Percentiles rank a stretch among this genome's conserved stretches.
Evolutionary conservation across 257 asterid species (phyloP).

Genomic region (Fraxinus pennsylvanica): DNA sequence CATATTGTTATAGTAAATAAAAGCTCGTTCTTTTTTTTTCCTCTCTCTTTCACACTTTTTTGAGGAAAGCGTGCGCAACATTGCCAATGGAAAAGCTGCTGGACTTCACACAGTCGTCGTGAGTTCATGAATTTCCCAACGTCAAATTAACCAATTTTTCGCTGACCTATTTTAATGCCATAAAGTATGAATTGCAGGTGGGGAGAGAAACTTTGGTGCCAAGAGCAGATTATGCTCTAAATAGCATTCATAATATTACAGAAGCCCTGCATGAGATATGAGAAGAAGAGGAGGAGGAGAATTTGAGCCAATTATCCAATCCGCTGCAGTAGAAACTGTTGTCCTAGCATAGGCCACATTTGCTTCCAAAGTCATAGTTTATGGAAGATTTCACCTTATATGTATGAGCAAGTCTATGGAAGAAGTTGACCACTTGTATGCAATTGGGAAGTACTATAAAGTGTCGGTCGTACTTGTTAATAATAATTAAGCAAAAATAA

Average conservation of each 20-base stretch:
- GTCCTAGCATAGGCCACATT: constrained; percentile 43
- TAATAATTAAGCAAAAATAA: constrained; percentile 25
- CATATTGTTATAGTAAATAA: neutral
- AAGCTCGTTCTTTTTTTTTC: neutral
- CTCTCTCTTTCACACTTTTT: constrained; percentile 55
- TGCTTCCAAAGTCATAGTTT: neutral
- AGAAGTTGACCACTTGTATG: constrained; percentile 15
- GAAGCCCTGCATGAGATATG: constrained; percentile 88
- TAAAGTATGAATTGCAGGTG: neutral
- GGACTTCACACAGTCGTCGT: constrained; percentile 82
- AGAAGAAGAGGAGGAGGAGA: constrained; percentile 45
- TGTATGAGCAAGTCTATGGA: constrained; percentile 16
- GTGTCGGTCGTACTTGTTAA: constrained; percentile 1
- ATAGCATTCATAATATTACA: constrained; percentile 77
- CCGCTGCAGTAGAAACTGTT: constrained; percentile 57
- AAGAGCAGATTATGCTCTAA: constrained; percentile 80
- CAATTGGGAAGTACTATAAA: constrained; percentile 5
- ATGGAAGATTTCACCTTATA: constrained; percentile 21
- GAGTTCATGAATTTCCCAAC: constrained; percentile 32
- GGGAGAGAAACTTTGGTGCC: constrained; percentile 43
- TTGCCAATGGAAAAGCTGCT: constrained; percentile 52
- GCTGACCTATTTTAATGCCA: constrained; percentile 7
- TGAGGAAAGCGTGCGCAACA: constrained; percentile 57
- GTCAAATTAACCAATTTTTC: neutral
- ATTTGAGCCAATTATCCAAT: constrained; percentile 45